These are phyloP conservation scores for Salix caprea DNA, from an alignment of 345 rosid species.

Conservation along the genomic window DNA sequence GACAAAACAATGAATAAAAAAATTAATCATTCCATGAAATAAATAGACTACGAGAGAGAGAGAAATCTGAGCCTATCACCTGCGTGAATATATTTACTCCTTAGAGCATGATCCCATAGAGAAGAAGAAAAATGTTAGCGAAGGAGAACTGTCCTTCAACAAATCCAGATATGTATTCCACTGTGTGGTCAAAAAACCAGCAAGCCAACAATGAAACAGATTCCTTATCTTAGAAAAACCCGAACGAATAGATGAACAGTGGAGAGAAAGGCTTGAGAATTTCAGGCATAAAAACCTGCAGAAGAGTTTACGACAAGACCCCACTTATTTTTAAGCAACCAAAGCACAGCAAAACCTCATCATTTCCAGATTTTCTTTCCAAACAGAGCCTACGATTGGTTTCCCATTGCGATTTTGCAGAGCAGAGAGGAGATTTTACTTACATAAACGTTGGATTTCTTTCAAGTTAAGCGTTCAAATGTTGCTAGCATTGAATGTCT, in stretches of 20 bases:
- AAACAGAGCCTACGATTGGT: not conserved
- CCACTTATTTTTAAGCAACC: not conserved
- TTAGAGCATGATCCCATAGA: not conserved
- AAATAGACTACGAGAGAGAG: not conserved
- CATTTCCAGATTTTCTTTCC: not conserved
- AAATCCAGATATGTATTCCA: not conserved
- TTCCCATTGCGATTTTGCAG: not conserved
- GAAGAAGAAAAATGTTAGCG: not conserved
- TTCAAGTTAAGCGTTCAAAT: not conserved
- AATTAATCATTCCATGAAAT: not conserved
- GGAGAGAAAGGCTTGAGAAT: not conserved
- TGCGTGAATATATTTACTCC: not conserved
- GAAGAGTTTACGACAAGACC: not conserved
- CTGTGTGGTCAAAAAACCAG: not conserved
- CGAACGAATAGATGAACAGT: not conserved
- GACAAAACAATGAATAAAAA: not conserved
- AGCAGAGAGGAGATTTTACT: not conserved
- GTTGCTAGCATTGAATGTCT: not conserved
- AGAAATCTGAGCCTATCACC: not conserved
- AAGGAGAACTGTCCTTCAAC: not conserved
- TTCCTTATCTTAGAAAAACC: not conserved
- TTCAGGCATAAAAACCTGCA: not conserved
- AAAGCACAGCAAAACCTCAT: not conserved
- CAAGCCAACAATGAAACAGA: not conserved
- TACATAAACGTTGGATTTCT: not conserved